phyloP scores from a whole-genome alignment of 345 rosid species.

The Stellera chamaejasme region DNA sequence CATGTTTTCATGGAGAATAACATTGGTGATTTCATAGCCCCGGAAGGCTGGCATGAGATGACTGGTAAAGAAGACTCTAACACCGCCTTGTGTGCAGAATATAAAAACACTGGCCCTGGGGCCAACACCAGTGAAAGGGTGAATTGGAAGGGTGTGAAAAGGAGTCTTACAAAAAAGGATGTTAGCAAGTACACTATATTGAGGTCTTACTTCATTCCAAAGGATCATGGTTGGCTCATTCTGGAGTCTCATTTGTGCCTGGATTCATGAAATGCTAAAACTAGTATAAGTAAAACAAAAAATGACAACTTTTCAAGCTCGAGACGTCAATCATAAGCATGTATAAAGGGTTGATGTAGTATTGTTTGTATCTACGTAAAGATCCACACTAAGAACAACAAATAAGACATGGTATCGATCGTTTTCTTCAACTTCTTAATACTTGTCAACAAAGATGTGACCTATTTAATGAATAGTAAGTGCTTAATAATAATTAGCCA shows the following conservation, averaged over 20 bases:
- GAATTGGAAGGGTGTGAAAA: constrained; percentile 36
- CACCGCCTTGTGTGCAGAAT: constrained; percentile 41
- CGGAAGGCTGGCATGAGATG: constrained; percentile 44
- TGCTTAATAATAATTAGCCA: no score
- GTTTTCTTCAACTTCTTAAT: no score
- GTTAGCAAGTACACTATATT: constrained; percentile 28
- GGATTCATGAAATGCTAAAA: background rate
- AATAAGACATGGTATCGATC: no score
- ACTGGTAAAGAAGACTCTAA: constrained; percentile 12
- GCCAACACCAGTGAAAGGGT: constrained; percentile 31
- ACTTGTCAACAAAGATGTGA: no score
- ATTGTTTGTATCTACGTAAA: no score
- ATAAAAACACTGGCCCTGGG: constrained; percentile 42
- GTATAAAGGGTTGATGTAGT: no score
- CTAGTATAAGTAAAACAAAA: no score
- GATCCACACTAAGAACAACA: no score
- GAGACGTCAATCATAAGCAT: no score
- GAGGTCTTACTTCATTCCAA: constrained; percentile 5
- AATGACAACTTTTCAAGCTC: no score
- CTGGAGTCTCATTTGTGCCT: background rate
- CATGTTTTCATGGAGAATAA: constrained; percentile 43
- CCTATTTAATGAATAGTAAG: no score
- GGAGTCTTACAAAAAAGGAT: background rate
- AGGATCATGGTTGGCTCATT: background rate
- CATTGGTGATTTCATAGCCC: constrained; percentile 45